phyloP scores from a whole-genome alignment of 768 basidiomycete genomes.

The Termitomyces sp. region DNA sequence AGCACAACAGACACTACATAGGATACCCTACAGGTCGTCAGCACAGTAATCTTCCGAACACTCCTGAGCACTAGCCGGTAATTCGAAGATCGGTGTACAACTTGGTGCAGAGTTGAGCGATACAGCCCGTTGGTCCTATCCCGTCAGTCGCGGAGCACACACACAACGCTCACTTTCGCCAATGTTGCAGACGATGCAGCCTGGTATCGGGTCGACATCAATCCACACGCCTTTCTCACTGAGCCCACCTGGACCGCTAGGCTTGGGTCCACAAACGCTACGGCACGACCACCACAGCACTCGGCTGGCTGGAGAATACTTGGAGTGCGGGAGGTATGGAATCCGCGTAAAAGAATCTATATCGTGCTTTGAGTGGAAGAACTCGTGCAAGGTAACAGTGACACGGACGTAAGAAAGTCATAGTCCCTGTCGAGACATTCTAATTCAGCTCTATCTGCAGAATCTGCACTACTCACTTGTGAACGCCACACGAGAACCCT shows the following conservation, averaged over 20 bases:
- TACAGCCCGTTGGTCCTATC: conserved; percentile 89
- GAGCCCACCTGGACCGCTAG: conserved; percentile 47
- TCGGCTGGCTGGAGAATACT: conserved; percentile 58
- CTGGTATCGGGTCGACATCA: conserved; percentile 76
- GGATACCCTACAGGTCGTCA: conserved; percentile 52
- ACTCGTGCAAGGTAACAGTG: background rate
- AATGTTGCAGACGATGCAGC: conserved; percentile 86
- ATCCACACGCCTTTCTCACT: conserved; percentile 69
- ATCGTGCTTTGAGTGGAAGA: background rate
- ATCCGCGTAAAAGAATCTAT: conserved; percentile 80
- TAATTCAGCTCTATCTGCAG: no score
- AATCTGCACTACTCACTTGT: conserved; percentile 57
- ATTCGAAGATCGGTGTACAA: conserved; percentile 70
- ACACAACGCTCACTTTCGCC: conserved; percentile 66
- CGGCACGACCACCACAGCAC: conserved; percentile 18
- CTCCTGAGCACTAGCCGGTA: conserved; percentile 53
- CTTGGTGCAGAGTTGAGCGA: conserved; percentile 82
- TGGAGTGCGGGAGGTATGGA: conserved; percentile 76
- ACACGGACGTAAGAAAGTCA: conserved; percentile 76
- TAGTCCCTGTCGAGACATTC: conserved; percentile 57
- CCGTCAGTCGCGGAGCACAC: no score
- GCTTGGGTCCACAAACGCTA: conserved; percentile 22
- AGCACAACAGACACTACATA: no score
- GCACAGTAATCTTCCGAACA: background rate
- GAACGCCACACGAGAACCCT: conserved; percentile 86